A percentile compares a stretch with the other conserved stretches of the same genome.
Conservation (phyloP, 306 rosid genomes). For the Trifolium subterraneum region DNA sequence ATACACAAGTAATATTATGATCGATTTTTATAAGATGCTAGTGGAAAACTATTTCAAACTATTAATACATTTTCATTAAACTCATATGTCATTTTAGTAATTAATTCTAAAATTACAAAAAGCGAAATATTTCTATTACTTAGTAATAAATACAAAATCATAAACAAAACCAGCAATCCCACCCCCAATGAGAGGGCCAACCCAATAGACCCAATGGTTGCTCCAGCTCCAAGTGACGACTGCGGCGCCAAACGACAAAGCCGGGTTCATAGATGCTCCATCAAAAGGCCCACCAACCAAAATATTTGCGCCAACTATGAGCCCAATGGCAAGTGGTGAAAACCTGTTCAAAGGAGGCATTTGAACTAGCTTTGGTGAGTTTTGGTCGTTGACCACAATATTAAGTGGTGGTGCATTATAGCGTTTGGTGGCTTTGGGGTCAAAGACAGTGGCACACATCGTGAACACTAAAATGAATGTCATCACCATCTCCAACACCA, state of each 20-base stretch:
- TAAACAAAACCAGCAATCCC: slow-evolving; percentile 58
- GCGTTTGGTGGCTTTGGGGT: slow-evolving; percentile 52
- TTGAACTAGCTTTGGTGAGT: not conserved
- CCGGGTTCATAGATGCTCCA: slow-evolving; percentile 76
- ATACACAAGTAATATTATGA: too few relatives aligned
- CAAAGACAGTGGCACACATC: slow-evolving; percentile 63
- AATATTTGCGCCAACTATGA: slow-evolving; percentile 67
- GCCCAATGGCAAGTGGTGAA: slow-evolving; percentile 73
- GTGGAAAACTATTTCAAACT: too few relatives aligned
- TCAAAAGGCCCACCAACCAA: slow-evolving; percentile 66
- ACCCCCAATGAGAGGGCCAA: slow-evolving; percentile 67
- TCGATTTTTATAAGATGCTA: too few relatives aligned
- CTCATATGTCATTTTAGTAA: too few relatives aligned
- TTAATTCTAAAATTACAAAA: too few relatives aligned
- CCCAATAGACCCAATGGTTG: slow-evolving; percentile 76
- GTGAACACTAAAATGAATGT: slow-evolving; percentile 67
- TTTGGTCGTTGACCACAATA: not conserved
- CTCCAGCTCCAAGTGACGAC: slow-evolving; percentile 62
- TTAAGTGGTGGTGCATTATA: not conserved
- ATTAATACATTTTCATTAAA: too few relatives aligned
- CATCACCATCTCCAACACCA: slow-evolving; percentile 70
- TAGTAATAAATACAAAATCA: slow-evolving; percentile 50
- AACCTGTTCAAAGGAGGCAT: not conserved
- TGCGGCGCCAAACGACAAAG: slow-evolving; percentile 70
- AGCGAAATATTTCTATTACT: not conserved